Evolutionary conservation across 2,329 filamentous ascomycete genomes (phyloP), one percentile per base, ranked within the genome.

Genomic region (Kalaharituber pfeilii): DNA sequence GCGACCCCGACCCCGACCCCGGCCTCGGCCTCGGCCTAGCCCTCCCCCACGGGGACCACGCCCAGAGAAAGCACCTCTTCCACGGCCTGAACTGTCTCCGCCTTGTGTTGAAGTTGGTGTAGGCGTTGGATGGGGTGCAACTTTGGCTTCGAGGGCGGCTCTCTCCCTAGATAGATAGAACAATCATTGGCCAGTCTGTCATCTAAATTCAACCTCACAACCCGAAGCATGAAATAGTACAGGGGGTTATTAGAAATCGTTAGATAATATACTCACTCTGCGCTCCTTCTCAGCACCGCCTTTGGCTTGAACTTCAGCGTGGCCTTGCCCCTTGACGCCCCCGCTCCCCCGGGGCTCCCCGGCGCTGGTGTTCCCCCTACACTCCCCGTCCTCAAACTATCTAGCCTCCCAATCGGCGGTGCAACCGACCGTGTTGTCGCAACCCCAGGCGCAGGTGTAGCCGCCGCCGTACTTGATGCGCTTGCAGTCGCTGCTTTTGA

Each of bases 261-360:
- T 27, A 53, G 13, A 51, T 18, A 26, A 30, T n/a, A 9, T 27
- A 53, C 60, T 51, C 53, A 63, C 60, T 64, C 61, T 50, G 62
- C 61, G 7, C 59, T 58, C 49, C 58, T 60, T 45, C 61, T 55
- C 15, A 49, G 49, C 18, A 61, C 59, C 54, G 59, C 58, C 49
- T 63, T 64, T 7, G 62, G 62, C 47, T 61, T 61, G 49, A 64
- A 63, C 50, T 62, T 64, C 20, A 63, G 25, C 27, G 59, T 51
- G 27, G 58, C 49, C 29, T 56, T 53, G 11, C 56, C 44, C 44
- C 52, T 36, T 39, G 53, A 53, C n/a, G 52, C 57, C 4, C 51
- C 52, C 13, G 15, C 9, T 47, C 42, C 53, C 54, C 22, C 50
- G 45, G 36, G 50, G 29, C 33, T 55, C 54, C 15, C 57, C 54